phyloP scores from a whole-genome alignment of 1,284 basidiomycete species.

The Phellinidium pouzarii region DNA sequence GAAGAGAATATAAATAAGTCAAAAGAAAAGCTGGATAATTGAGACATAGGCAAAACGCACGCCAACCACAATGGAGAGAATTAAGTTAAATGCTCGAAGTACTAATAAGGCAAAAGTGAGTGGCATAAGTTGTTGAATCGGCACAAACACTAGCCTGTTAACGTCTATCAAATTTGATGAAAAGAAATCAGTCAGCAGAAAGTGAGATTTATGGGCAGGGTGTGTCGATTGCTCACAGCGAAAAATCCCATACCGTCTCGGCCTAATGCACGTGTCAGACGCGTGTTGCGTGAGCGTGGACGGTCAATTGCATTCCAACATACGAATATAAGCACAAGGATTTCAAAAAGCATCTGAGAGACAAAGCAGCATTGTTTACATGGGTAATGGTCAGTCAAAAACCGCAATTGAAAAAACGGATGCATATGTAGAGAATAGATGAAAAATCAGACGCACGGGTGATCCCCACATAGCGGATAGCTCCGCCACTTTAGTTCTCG shows the following conservation, averaged over 20 bases:
- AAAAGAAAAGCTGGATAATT: background rate
- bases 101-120: background rate
- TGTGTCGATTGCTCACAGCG: constrained; percentile 11
- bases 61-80: constrained; percentile 6
- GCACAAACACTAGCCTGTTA: background rate
- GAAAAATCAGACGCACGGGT: constrained; percentile 7
- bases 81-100: constrained; percentile 10
- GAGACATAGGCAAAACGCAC: constrained; percentile 1
- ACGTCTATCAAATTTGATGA: background rate
- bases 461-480: constrained; percentile 17
- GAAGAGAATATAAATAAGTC: background rate
- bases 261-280: constrained; percentile 15
- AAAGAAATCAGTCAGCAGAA: background rate
- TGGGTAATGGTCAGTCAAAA: background rate
- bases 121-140: background rate
- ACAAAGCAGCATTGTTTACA: no score
- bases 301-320: constrained; percentile 20
- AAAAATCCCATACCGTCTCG: constrained; percentile 23
- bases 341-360: constrained; percentile 21
- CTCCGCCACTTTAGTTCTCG: background rate
- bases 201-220: background rate
- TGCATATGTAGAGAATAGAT: background rate
- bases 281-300: constrained; percentile 17
- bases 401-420: background rate
- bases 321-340: constrained; percentile 18